Percentiles rank a stretch among this genome's conserved stretches.
phyloP scores from a whole-genome alignment of 1,139 yeast genomes.

The Nematodospora anomalae region DNA sequence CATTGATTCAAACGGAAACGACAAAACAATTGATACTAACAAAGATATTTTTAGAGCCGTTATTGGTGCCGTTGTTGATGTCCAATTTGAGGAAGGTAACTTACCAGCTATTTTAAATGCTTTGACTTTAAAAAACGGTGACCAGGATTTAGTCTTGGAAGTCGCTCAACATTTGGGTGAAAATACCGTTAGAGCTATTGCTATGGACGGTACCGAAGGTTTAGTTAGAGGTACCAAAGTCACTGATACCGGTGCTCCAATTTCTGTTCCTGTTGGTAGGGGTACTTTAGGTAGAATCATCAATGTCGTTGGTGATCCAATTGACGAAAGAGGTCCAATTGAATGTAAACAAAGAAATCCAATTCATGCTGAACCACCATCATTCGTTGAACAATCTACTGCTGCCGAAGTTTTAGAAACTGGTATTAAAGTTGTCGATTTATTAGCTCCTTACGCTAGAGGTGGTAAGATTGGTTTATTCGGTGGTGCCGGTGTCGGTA shows the following conservation, averaged over 20 bases:
- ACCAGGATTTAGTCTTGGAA: slow-evolving; percentile 82
- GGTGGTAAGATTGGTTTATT: slow-evolving; percentile 99
- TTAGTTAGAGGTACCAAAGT: slow-evolving; percentile 96
- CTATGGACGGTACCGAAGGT: slow-evolving; percentile 99
- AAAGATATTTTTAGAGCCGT: slow-evolving; percentile 64
- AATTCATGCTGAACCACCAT: slow-evolving; percentile 97
- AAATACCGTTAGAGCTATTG: slow-evolving; percentile 99
- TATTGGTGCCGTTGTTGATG: slow-evolving; percentile 99
- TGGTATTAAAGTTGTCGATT: slow-evolving; percentile 99
- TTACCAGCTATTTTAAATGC: slow-evolving; percentile 98
- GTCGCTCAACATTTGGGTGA: slow-evolving; percentile 99
- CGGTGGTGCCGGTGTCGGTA: slow-evolving; percentile 99
- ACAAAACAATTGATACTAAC: slow-evolving; percentile 13
- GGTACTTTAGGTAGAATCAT: slow-evolving; percentile 98
- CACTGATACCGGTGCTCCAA: slow-evolving; percentile 95
- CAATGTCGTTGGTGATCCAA: slow-evolving; percentile 99
- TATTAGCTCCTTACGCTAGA: slow-evolving; percentile 99
- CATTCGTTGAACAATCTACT: slow-evolving; percentile 95
- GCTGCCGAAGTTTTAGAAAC: slow-evolving; percentile 98
- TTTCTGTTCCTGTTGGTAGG: slow-evolving; percentile 98
- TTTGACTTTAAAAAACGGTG: slow-evolving; percentile 75
- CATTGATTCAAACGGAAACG: neutral
- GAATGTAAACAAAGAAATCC: slow-evolving; percentile 91
- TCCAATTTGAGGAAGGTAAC: slow-evolving; percentile 96
- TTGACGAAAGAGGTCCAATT: slow-evolving; percentile 99